Conservation (phyloP, 2,329 filamentous ascomycete species). For the Gnomoniopsis smithogilvyi region DNA sequence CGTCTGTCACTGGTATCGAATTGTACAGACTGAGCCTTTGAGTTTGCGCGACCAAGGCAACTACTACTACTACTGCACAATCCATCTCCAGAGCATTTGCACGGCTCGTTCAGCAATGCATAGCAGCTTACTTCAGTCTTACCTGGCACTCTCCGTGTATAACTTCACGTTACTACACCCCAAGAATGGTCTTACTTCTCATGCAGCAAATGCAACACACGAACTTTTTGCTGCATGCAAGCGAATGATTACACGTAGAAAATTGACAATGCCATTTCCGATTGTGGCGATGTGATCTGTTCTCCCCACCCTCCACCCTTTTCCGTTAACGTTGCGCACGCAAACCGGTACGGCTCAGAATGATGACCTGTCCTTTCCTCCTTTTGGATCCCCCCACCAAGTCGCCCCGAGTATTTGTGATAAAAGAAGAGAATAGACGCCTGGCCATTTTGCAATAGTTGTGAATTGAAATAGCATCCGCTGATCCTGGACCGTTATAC, state of each 20-base stretch:
- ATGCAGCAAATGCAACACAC: neutral
- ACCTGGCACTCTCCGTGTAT: too few species aligned
- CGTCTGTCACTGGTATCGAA: neutral
- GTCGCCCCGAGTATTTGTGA: neutral
- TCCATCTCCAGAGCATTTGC: too few species aligned
- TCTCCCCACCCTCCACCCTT: neutral
- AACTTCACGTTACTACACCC: too few species aligned
- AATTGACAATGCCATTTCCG: constrained; percentile 11
- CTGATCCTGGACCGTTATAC: constrained; percentile 2
- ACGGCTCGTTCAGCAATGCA: too few species aligned
- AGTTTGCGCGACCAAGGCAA: too few species aligned
- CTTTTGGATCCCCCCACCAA: neutral
- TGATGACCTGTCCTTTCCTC: neutral
- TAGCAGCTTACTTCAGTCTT: too few species aligned
- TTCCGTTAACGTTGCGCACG: neutral
- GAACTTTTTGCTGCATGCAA: too few species aligned
- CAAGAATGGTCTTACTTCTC: too few species aligned
- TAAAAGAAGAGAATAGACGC: neutral
- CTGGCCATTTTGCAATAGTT: constrained; percentile 1
- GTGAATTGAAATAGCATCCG: constrained; percentile 1
- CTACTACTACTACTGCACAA: too few species aligned
- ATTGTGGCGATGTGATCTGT: constrained; percentile 2
- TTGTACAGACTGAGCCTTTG: too few species aligned
- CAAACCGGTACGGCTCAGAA: neutral
- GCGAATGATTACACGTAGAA: neutral